Percentiles rank a stretch among this genome's conserved stretches.
phyloP scores from a whole-genome alignment of 306 rosid species.

The Fragaria vesca region DNA sequence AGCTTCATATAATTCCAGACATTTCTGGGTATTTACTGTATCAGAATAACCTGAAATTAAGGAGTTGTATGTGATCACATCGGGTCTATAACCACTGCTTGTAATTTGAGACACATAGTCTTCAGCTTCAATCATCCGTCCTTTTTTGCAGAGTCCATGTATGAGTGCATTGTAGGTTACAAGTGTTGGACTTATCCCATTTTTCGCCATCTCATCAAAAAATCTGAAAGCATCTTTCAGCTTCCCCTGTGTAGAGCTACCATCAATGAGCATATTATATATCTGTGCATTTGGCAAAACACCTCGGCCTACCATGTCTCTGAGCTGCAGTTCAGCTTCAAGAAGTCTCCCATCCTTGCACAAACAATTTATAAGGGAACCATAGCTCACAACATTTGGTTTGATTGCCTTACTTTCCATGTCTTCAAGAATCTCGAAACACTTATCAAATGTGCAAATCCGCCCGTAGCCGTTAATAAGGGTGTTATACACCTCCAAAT shows the following conservation, averaged over 20 bases:
- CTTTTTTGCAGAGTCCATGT: constrained; percentile 66
- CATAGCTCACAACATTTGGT: constrained; percentile 76
- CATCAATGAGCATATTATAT: constrained; percentile 74
- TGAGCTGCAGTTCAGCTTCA: constrained; percentile 64
- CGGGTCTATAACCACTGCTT: constrained; percentile 47
- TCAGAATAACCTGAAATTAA: constrained; percentile 68
- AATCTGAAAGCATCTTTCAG: constrained; percentile 52
- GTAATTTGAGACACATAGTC: constrained; percentile 41
- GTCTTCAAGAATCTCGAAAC: constrained; percentile 70
- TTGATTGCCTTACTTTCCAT: constrained; percentile 64
- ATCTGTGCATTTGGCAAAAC: constrained; percentile 62
- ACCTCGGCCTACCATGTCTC: constrained; percentile 58
- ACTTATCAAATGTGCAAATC: constrained; percentile 40
- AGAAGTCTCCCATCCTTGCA: constrained; percentile 62
- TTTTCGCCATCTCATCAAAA: constrained; percentile 55
- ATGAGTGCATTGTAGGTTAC: constrained; percentile 69
- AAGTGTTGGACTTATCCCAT: constrained; percentile 56
- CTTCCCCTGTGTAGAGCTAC: constrained; percentile 49
- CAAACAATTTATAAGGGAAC: constrained; percentile 63
- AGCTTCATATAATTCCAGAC: constrained; percentile 55
- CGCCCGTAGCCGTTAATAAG: constrained; percentile 67
- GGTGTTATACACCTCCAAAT: constrained; percentile 52
- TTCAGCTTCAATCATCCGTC: constrained; percentile 61
- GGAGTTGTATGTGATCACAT: constrained; percentile 80
- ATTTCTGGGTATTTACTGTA: constrained; percentile 44